These are phyloP conservation scores for Gliomastix tumulicola DNA, from an alignment of 2,329 filamentous ascomycete genomes.

Conservation along the genomic window DNA sequence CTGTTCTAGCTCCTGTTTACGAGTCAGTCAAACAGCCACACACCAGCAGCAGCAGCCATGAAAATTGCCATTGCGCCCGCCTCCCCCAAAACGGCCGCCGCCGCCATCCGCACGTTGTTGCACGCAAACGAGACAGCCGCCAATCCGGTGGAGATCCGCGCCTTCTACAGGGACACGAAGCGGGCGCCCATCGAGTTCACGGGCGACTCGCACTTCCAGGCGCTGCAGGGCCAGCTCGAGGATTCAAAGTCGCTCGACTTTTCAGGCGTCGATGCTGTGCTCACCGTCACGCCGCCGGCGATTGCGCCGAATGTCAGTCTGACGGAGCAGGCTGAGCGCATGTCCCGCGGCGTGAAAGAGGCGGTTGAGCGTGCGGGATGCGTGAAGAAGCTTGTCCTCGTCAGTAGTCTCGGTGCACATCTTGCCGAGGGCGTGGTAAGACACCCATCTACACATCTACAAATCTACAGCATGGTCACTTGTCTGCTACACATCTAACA, in stretches of 20 bases:
- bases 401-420: constrained; percentile 14
- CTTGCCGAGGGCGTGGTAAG: constrained; percentile 12
- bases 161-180: constrained; percentile 18
- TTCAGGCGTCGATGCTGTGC: constrained; percentile 15
- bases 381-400: constrained; percentile 14
- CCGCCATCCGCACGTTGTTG: constrained; percentile 19
- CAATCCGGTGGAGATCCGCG: constrained; percentile 11
- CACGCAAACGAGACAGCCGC: constrained; percentile 1
- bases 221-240: constrained; percentile 17
- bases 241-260: constrained; percentile 21
- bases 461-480: too few species aligned
- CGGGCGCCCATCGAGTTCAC: constrained; percentile 19
- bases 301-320: constrained; percentile 9
- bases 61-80: constrained; percentile 22
- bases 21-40: too few species aligned
- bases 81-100: constrained; percentile 18
- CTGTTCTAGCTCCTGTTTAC: too few species aligned
- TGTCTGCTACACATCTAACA: too few species aligned
- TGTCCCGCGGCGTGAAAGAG: constrained; percentile 14
- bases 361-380: constrained; percentile 8
- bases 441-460: too few species aligned
- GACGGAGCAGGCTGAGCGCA: constrained; percentile 5
- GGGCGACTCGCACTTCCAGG: constrained; percentile 14
- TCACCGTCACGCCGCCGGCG: constrained; percentile 21
- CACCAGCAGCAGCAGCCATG: too few species aligned